Conservation (phyloP, 2,329 filamentous ascomycete genomes). For the Exophiala phaeomuriformis region DNA sequence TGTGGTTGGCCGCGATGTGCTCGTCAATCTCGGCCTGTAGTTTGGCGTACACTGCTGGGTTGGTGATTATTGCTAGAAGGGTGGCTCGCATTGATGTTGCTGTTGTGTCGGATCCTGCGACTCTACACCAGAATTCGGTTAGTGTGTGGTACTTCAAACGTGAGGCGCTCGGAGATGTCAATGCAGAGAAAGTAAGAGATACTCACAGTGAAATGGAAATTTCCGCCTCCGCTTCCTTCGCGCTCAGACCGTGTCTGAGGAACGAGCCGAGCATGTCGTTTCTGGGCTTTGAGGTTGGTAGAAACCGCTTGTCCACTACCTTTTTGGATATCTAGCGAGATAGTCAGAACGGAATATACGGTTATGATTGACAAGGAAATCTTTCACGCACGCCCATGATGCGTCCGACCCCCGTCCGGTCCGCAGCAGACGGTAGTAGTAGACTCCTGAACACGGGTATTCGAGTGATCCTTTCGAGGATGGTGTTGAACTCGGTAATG, state of each 20-base stretch:
- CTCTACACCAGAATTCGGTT: slow-evolving; percentile 1
- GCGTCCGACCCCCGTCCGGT: neutral
- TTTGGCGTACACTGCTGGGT: slow-evolving; percentile 13
- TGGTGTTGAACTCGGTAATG: neutral
- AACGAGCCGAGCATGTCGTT: slow-evolving; percentile 20
- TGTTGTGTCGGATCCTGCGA: slow-evolving; percentile 20
- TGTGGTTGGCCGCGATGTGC: slow-evolving; percentile 8
- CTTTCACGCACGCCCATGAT: neutral
- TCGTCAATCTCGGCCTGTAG: slow-evolving; percentile 14
- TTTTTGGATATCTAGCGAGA: neutral
- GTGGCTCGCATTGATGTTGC: slow-evolving; percentile 20
- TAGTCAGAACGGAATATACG: slow-evolving; percentile 9
- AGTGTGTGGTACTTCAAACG: neutral
- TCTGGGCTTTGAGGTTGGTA: slow-evolving; percentile 5
- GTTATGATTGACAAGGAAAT: slow-evolving; percentile 15
- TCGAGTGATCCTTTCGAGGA: neutral
- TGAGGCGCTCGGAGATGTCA: neutral
- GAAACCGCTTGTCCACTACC: slow-evolving; percentile 13
- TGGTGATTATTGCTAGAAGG: slow-evolving; percentile 13
- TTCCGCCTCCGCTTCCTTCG: slow-evolving; percentile 15
- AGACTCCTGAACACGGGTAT: neutral
- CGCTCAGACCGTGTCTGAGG: slow-evolving; percentile 17
- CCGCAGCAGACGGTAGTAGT: neutral
- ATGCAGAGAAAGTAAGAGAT: no score
- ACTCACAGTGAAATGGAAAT: slow-evolving; percentile 9